Base-by-base conservation (phyloP, 139 green algal species). In the Volvox africanus region DNA sequence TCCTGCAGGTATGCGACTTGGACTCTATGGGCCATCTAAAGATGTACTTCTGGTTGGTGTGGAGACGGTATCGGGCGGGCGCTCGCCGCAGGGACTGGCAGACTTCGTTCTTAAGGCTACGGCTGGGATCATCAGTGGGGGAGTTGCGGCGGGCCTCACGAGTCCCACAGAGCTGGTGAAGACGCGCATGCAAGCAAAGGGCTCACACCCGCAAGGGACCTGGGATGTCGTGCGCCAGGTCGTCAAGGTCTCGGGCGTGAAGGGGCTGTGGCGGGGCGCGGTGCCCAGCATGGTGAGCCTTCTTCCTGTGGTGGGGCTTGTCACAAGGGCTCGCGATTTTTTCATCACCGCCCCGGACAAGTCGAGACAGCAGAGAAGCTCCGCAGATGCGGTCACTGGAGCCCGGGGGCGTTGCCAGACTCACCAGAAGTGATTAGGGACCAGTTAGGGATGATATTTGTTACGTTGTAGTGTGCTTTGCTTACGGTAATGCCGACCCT, bases 81-180 rank as follows among this genome's bases (percentile, higher is more conserved):
- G 61, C 30, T 30, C 77, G 22, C 61, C 61, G 30, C 28, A n/a
- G 22, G 67, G 62, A 1, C 2, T 37, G 17, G 61, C 81, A 0
- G 83, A 36, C 73, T 18, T 93, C 12, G 77, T 68, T 0, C 28
- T 82, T 26, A 99, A 99, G 86, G 80, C 98, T 18, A 85, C 91
- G 44, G 97, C 97, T 1, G 97, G 97, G 14, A 93, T 89, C 71
- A 17, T 94, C 26, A 96, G 91, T 77, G 97, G 97, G 32, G 94
- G 92, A 14, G 17, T 98, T 1, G 97, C 97, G 16, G 96, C 96
- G 19, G 94, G 83, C 14, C 81, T 97, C 20, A 94, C 94, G 20
- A 98, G 97, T 86, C 97, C 97, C 61, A 98, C 96, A 19, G 97
- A 99, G 89, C 95, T 99, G 2, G 90, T 99, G 22, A 96, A 96